Evolutionary conservation across 192 early-diverging fungal genomes (phyloP).

Genomic region (Umbelopsis sp.): DNA sequence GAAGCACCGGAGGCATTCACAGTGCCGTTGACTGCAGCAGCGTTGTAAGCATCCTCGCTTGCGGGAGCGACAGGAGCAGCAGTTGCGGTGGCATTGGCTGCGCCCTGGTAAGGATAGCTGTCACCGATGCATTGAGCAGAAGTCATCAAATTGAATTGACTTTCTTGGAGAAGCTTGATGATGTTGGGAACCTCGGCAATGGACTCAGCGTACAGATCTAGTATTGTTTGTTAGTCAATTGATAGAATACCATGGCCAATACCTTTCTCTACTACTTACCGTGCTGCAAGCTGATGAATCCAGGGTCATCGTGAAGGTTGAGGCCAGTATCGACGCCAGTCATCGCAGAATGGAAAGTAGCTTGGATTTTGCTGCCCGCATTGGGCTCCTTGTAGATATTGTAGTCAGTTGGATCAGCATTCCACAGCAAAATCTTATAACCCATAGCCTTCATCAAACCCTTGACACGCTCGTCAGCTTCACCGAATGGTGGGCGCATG

Average conservation of each 20-base stretch:
- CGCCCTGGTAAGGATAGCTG: neutral
- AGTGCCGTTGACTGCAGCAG: too few species aligned
- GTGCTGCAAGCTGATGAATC: slow-evolving; percentile 42
- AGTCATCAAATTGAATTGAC: slow-evolving; percentile 26
- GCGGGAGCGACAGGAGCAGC: too few species aligned
- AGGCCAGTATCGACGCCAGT: slow-evolving; percentile 11
- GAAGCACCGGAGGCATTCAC: too few species aligned
- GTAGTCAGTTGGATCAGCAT: slow-evolving; percentile 41
- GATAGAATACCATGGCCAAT: too few species aligned
- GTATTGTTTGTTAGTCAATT: neutral
- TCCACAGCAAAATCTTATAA: slow-evolving; percentile 41
- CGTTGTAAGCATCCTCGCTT: neutral
- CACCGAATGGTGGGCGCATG: slow-evolving; percentile 65
- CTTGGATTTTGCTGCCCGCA: slow-evolving; percentile 19
- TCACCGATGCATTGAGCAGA: slow-evolving; percentile 30
- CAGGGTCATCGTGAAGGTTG: slow-evolving; percentile 29
- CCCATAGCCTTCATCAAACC: slow-evolving; percentile 43
- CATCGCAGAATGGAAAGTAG: neutral
- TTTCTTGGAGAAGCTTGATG: slow-evolving; percentile 16
- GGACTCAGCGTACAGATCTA: slow-evolving; percentile 33
- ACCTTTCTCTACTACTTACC: slow-evolving; percentile 14
- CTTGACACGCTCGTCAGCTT: slow-evolving; percentile 64
- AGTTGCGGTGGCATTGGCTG: neutral
- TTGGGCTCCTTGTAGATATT: slow-evolving; percentile 24
- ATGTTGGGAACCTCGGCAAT: slow-evolving; percentile 28